A percentile compares a stretch with the other conserved stretches of the same genome.
Conservation (phyloP, 2,329 filamentous ascomycete genomes). For the Cordyceps militaris region DNA sequence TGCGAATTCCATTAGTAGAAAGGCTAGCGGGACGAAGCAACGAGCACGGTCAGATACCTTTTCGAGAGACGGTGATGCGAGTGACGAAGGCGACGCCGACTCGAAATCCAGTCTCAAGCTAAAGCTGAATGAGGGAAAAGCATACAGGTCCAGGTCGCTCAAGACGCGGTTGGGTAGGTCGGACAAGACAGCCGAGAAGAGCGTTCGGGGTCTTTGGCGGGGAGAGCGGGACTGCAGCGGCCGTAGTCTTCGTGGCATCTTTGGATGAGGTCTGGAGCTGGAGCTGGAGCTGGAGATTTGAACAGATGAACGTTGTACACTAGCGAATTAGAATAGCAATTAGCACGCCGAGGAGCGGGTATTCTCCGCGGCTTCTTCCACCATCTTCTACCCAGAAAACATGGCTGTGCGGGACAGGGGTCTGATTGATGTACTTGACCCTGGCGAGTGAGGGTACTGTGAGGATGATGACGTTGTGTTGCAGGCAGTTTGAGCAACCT, state of each 20-base stretch:
- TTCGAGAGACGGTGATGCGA: not conserved
- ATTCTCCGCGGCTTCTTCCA: not conserved
- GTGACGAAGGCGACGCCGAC: constrained; percentile 1
- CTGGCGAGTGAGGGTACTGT: not conserved
- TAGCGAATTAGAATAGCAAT: constrained; percentile 11
- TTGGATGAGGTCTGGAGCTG: constrained; percentile 3
- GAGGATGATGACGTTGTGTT: constrained; percentile 9
- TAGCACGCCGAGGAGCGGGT: constrained; percentile 1
- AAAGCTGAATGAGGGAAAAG: not conserved
- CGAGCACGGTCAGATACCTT: constrained; percentile 12
- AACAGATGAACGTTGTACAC: not conserved
- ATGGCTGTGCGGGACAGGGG: constrained; percentile 10
- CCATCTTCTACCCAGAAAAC: constrained; percentile 1
- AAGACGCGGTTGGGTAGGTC: constrained; percentile 10
- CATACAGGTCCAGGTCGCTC: constrained; percentile 7
- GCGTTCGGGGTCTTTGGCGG: constrained; percentile 6
- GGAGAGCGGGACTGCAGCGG: constrained; percentile 11
- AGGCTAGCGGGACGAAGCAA: constrained; percentile 50
- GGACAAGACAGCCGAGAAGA: constrained; percentile 3
- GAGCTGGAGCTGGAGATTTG: not conserved
- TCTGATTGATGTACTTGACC: not conserved
- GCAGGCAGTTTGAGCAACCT: not conserved
- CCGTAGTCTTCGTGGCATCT: constrained; percentile 12
- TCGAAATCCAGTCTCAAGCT: constrained; percentile 3
- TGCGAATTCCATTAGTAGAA: constrained; percentile 66